These are phyloP conservation scores for Lablab purpureus DNA, from an alignment of 306 rosid species.

Conservation along the genomic window DNA sequence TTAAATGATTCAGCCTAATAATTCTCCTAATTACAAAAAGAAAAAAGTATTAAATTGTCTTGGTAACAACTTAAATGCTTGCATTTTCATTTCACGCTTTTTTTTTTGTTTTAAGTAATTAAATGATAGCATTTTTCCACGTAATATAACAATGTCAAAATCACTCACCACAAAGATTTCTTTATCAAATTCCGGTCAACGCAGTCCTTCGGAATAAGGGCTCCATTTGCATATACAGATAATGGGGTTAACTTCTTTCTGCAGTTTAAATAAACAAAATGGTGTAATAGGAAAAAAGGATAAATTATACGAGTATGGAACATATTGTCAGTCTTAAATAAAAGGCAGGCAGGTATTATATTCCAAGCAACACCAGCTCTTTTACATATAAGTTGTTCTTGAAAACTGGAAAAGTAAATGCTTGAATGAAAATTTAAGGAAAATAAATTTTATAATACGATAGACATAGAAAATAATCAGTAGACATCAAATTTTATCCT, in stretches of 20 bases:
- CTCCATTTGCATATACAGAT: conserved; percentile 87
- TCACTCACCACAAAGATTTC: conserved; percentile 79
- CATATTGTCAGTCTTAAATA: conserved; percentile 25
- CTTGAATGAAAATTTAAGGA: conserved; percentile 22
- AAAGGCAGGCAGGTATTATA: neutral
- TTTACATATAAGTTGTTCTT: conserved; percentile 14
- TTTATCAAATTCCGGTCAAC: conserved; percentile 73
- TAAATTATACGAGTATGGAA: conserved; percentile 2
- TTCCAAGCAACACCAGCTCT: conserved; percentile 32
- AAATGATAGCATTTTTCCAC: neutral
- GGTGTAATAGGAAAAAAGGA: conserved; percentile 13
- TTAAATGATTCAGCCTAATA: neutral
- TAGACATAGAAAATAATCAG: conserved; percentile 15
- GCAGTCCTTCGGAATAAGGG: conserved; percentile 71
- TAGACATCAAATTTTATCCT: conserved; percentile 21
- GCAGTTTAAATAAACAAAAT: conserved; percentile 47
- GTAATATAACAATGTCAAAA: conserved; percentile 33
- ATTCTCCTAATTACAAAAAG: neutral
- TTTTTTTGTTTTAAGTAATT: conserved; percentile 2
- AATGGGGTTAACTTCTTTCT: conserved; percentile 86
- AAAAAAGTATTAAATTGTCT: neutral
- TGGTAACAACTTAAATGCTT: conserved; percentile 3
- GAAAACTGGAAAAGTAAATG: conserved; percentile 21
- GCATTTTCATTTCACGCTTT: neutral
- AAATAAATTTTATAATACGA: neutral